Percentiles rank a stretch among this genome's conserved stretches.
Conservation (phyloP, 202 grass and related monocot genomes). For the Panicum hallii region DNA sequence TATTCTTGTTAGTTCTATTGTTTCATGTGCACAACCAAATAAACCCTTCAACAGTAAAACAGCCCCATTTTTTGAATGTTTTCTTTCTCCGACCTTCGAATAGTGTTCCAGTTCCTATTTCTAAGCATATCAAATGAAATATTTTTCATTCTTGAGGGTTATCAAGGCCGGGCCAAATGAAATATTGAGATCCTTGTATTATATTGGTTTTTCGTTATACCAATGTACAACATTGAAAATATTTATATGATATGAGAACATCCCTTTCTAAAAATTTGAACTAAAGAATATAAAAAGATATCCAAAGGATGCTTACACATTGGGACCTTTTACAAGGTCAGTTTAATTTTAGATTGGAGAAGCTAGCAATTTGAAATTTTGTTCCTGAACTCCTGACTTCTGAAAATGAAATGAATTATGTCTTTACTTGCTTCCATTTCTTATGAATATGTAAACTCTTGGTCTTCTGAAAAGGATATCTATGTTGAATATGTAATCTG, state of each 20-base stretch:
- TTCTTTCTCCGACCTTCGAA: neutral
- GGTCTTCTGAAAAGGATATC: neutral
- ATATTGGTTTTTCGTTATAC: slow-evolving; percentile 7
- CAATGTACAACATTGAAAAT: neutral
- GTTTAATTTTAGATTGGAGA: neutral
- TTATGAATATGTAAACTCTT: slow-evolving; percentile 10
- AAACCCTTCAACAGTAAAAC: neutral
- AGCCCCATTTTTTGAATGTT: neutral
- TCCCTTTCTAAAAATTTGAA: neutral
- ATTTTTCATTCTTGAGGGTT: neutral
- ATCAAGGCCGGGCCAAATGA: neutral
- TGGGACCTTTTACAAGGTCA: slow-evolving; percentile 26
- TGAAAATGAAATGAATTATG: neutral
- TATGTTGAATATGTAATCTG: slow-evolving; percentile 26
- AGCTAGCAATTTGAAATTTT: neutral
- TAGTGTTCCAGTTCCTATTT: neutral
- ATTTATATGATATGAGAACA: neutral
- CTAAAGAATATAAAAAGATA: slow-evolving; percentile 4
- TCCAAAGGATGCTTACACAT: neutral
- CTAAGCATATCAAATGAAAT: neutral
- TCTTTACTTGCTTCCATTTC: neutral
- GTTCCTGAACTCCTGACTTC: neutral
- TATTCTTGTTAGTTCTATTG: neutral
- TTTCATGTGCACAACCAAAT: slow-evolving; percentile 11
- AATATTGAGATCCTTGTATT: slow-evolving; percentile 24